phyloP scores from a whole-genome alignment of 768 basidiomycete genomes.

The Lactifluus piperatus region DNA sequence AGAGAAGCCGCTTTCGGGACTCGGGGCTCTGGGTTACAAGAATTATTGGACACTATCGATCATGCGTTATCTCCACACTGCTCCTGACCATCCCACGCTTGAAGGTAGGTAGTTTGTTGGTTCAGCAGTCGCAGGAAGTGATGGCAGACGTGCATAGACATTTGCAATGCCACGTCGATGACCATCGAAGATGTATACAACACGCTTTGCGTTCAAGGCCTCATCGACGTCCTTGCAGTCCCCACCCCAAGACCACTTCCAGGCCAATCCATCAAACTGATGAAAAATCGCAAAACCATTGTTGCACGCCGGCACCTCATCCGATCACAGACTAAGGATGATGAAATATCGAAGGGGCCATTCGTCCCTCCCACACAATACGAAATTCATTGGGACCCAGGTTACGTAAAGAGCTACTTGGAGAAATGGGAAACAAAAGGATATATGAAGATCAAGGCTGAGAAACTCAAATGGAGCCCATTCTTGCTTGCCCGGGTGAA shows the following conservation, averaged over 20 bases:
- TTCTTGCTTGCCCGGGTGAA: constrained; percentile 58
- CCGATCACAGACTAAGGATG: constrained; percentile 42
- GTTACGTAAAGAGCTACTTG: constrained; percentile 56
- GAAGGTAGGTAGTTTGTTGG: constrained; percentile 49
- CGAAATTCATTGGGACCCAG: constrained; percentile 64
- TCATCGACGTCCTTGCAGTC: constrained; percentile 54
- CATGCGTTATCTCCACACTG: constrained; percentile 65
- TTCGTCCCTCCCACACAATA: constrained; percentile 65
- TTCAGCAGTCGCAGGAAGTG: constrained; percentile 16
- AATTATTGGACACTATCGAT: constrained; percentile 90
- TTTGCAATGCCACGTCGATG: constrained; percentile 81
- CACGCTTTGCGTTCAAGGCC: constrained; percentile 61
- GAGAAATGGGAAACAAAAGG: constrained; percentile 69
- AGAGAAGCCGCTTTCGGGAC: constrained; percentile 88
- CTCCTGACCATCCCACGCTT: constrained; percentile 52
- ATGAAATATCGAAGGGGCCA: constrained; percentile 39
- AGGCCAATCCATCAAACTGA: constrained; percentile 69
- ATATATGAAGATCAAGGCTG: constrained; percentile 65
- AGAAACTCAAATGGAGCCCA: constrained; percentile 91
- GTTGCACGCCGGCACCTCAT: constrained; percentile 57
- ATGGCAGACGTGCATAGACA: constrained; percentile 42
- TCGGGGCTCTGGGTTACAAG: constrained; percentile 91
- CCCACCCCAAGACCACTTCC: constrained; percentile 56
- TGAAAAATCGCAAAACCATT: constrained; percentile 58
- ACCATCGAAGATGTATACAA: constrained; percentile 80